Evolutionary conservation across 306 rosid genomes (phyloP), one percentile per base, ranked within the genome.

Genomic region (Myrica gale): DNA sequence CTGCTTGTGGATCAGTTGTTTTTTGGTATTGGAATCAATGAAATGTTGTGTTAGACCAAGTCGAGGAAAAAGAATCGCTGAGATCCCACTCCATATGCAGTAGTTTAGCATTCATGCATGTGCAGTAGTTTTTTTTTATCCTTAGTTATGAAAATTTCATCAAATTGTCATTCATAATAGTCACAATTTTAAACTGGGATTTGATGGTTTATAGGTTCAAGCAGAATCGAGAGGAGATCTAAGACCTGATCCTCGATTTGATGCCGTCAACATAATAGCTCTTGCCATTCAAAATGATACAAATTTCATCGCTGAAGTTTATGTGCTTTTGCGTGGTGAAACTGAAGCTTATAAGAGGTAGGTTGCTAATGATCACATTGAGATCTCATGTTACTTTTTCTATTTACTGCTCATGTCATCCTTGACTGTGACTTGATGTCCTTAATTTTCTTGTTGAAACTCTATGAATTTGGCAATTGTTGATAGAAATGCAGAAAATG

Each of bases 181-280:
- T 48, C 73, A 19, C 41, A 3, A 7, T 4, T 50, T 70, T 46
- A 6, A 20, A 50, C 43, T 16, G 58, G 12, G 61, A 53, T 79
- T 81, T 82, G 61, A 72, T 87, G 81, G 78, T 76, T 51, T 52
- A 71, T 75, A 91, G 98, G 87, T 94, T 76, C 93, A 87, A 81
- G 95, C 96, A 60, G 90, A 92, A 81, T 94, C 95, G 48, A 91
- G 98, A 79, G 97, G 89, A 80, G 93, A 87, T 81, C 93, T 91
- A 77, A 84, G 85, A 78, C 95, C 98, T 53, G 86, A 94, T 84
- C 98, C 98, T 75, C 90, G 74, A 72, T 81, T 87, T 86, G 98
- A 94, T 84, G 84, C 92, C 47, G 75, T 91, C 82, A 90, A 86
- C 80, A 56, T 85, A 62, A 81, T 94, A 75, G 88, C 21, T 41